Evolutionary conservation across 1,139 yeast species (phyloP), one percentile per base, ranked within the genome.

Genomic region (Suhomyces guaymorum): DNA sequence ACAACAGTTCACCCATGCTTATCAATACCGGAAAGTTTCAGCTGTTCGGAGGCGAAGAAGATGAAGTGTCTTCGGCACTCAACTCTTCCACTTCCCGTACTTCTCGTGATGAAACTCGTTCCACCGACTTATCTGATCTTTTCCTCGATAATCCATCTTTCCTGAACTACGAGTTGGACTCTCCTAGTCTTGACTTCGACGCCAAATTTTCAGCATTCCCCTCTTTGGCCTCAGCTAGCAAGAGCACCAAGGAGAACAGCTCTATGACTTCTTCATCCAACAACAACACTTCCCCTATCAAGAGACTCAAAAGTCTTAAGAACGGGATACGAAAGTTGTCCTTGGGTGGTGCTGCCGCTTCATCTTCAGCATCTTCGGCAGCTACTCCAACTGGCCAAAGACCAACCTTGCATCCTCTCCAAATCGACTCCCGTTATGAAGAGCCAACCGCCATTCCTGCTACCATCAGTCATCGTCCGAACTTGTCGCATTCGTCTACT

Each of bases 301-400:
- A 53, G 35, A 49, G 65, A 30, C 57, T 69, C 41, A 65, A 66
- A 43, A 58, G 66, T 38, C 51, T 70, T 30, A 67, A 64, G 37
- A 65, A 63, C 22, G 68, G 69, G 2, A 61, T 63, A 20, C 47
- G 67, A 32, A 61, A 62, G 47, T 48, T 63, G 28, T 59, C 66
- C 13, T 47, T 63, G 17, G 41, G 51, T 21, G 39, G 49, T 37
- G 32, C 35, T 11, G 10, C 28, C 20, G 7, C 15, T 22, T 15
- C 28, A 16, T 13, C 43, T 21, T 17, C 42, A 26, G 17, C 26
- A 4, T 17, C 28, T 12, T 24, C 49, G 22, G 26, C 44, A 10
- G 24, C 32, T 2, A 28, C 10, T n/a, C 26, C 26, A 5, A 18
- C 15, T 2, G 5, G 28, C 43, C 48, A 27, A 35, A 48, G 57